Percentiles rank a stretch among this genome's conserved stretches.
These are phyloP conservation scores for Adansonia rubrostipa DNA, from an alignment of 441 rosid genomes.

Conservation along the genomic window DNA sequence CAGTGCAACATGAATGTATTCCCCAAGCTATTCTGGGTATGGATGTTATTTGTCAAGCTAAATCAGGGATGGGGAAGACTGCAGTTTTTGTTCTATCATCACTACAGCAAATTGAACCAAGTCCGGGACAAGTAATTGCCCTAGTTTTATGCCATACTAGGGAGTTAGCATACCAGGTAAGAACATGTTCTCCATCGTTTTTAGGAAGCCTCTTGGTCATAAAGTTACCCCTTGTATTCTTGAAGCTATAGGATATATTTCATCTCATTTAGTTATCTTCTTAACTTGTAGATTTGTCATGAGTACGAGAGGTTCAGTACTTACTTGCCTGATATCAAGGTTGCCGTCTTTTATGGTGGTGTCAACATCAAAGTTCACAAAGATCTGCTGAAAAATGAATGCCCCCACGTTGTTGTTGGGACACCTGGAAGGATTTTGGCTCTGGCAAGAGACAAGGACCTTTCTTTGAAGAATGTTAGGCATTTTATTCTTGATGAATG, in stretches of 20 bases:
- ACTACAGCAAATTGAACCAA: constrained; percentile 91
- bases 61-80: constrained; percentile 99
- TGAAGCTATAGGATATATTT: background rate
- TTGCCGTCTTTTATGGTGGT: constrained; percentile 96
- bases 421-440: constrained; percentile 97
- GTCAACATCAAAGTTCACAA: constrained; percentile 90
- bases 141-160: constrained; percentile 95
- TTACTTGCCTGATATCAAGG: constrained; percentile 83
- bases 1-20: constrained; percentile 99
- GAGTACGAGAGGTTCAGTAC: constrained; percentile 97
- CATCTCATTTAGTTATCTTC: background rate
- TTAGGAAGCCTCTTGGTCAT: background rate
- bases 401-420: constrained; percentile 98
- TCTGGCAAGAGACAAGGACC: constrained; percentile 88
- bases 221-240: background rate
- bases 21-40: constrained; percentile 99
- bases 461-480: constrained; percentile 93
- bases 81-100: constrained; percentile 93
- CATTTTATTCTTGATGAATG: constrained; percentile 99
- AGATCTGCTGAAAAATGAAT: constrained; percentile 91
- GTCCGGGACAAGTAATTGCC: constrained; percentile 90
- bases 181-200: background rate
- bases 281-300: constrained; percentile 73
- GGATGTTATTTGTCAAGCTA: constrained; percentile 99
- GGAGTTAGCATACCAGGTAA: constrained; percentile 95